These are phyloP conservation scores for Leucogyrophana mollusca DNA, from an alignment of 768 basidiomycete species.

Conservation along the genomic window DNA sequence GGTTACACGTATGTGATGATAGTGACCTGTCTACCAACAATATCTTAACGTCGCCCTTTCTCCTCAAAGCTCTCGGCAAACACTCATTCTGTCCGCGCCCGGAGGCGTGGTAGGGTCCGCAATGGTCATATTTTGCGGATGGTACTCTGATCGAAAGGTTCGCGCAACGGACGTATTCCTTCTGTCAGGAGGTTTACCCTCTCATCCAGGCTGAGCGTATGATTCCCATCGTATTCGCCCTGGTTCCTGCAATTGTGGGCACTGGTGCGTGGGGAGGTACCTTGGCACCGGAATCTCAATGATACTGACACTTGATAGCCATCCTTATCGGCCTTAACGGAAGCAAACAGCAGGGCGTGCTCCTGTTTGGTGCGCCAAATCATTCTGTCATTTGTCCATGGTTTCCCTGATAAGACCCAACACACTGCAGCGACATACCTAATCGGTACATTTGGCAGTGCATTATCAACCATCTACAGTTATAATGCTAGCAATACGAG, in stretches of 20 bases:
- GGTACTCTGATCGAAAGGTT: slow-evolving; percentile 69
- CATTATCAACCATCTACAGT: slow-evolving; percentile 58
- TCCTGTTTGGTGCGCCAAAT: slow-evolving; percentile 50
- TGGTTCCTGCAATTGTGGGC: slow-evolving; percentile 60
- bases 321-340: slow-evolving; percentile 55
- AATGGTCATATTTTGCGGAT: slow-evolving; percentile 54
- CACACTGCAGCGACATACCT: slow-evolving; percentile 43
- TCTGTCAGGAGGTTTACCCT: neutral
- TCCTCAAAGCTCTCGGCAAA: slow-evolving; percentile 50
- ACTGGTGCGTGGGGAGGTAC: slow-evolving; percentile 34
- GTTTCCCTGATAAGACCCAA: neutral
- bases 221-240: slow-evolving; percentile 56
- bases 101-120: slow-evolving; percentile 48
- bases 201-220: slow-evolving; percentile 51
- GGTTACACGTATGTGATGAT: slow-evolving; percentile 54
- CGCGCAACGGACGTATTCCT: neutral
- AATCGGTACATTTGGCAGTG: slow-evolving; percentile 56
- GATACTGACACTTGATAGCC: slow-evolving; percentile 23
- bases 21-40: neutral
- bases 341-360: slow-evolving; percentile 45
- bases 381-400: neutral
- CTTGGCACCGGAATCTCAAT: neutral
- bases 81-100: slow-evolving; percentile 59
- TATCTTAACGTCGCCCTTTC: neutral
- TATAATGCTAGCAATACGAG: slow-evolving; percentile 65